A percentile compares a stretch with the other conserved stretches of the same genome.
phyloP scores from a whole-genome alignment of 2,329 filamentous ascomycete species.

The Colletotrichum salicis region DNA sequence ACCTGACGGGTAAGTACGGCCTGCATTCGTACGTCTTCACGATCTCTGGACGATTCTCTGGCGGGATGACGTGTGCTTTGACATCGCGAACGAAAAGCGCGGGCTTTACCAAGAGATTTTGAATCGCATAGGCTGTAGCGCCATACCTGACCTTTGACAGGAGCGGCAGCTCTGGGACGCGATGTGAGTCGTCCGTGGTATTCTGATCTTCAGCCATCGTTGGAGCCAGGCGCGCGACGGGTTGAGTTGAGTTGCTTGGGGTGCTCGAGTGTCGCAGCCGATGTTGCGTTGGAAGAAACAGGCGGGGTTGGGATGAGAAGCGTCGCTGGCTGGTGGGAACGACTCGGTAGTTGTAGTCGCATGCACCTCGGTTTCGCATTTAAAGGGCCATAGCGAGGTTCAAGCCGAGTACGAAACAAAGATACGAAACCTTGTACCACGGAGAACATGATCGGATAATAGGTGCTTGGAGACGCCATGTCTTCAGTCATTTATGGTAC shows the following conservation, averaged over 20 bases:
- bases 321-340: conserved; percentile 7
- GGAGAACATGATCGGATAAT: background rate
- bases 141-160: conserved; percentile 26
- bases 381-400: conserved; percentile 9
- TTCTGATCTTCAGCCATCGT: conserved; percentile 29
- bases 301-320: conserved; percentile 24
- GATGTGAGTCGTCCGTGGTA: conserved; percentile 14
- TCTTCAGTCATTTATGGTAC: background rate
- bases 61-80: conserved; percentile 19
- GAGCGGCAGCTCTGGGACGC: conserved; percentile 10
- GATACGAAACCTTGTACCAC: conserved; percentile 17
- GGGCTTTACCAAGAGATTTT: conserved; percentile 29
- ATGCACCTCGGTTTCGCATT: conserved; percentile 28
- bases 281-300: background rate
- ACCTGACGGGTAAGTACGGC: conserved; percentile 34
- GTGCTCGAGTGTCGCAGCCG: conserved; percentile 25
- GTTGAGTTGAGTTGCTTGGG: conserved; percentile 11
- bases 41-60: conserved; percentile 27
- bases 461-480: background rate
- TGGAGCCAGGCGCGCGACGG: conserved; percentile 1
- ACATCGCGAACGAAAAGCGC: conserved; percentile 20
- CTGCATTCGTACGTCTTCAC: conserved; percentile 34
- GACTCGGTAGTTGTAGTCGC: conserved; percentile 29
- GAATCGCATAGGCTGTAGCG: conserved; percentile 23
- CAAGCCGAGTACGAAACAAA: conserved; percentile 31